Evolutionary conservation across 768 basidiomycete species (phyloP).

Genomic region (Coprinopsis cinerea): DNA sequence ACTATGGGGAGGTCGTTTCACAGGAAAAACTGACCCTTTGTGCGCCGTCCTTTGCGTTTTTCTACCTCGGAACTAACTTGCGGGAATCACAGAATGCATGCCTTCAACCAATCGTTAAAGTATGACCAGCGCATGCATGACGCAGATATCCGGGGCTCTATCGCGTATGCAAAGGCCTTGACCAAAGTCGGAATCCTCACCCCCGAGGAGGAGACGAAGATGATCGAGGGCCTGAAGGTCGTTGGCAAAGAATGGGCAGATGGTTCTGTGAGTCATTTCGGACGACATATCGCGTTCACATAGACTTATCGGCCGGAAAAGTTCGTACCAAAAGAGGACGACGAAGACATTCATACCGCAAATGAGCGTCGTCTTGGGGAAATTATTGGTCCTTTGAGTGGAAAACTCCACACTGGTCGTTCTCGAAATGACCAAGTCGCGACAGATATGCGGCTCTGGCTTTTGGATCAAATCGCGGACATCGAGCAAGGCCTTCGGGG

Average conservation of each 20-base stretch:
- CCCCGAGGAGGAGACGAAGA: slow-evolving; percentile 63
- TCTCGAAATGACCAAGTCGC: slow-evolving; percentile 98
- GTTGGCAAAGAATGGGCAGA: slow-evolving; percentile 86
- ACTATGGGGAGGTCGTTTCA: slow-evolving; percentile 86
- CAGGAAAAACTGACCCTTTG: slow-evolving; percentile 86
- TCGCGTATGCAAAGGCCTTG: slow-evolving; percentile 91
- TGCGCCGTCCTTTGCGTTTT: slow-evolving; percentile 29
- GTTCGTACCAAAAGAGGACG: slow-evolving; percentile 79
- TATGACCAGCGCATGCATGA: slow-evolving; percentile 95
- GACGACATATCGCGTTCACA: not conserved
- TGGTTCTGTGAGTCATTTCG: slow-evolving; percentile 48
- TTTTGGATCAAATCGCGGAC: slow-evolving; percentile 68
- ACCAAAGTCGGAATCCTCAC: slow-evolving; percentile 77
- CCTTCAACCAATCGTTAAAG: slow-evolving; percentile 91
- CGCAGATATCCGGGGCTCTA: slow-evolving; percentile 89
- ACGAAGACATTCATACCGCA: slow-evolving; percentile 98
- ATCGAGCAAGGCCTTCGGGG: slow-evolving; percentile 67
- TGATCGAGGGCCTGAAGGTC: slow-evolving; percentile 63
- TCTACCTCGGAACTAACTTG: slow-evolving; percentile 10
- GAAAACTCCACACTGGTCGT: slow-evolving; percentile 95
- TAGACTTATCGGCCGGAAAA: slow-evolving; percentile 21
- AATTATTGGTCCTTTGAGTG: slow-evolving; percentile 86
- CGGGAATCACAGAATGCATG: slow-evolving; percentile 73
- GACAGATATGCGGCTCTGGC: slow-evolving; percentile 97
- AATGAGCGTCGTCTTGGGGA: slow-evolving; percentile 94